Conservation (phyloP, 345 rosid genomes). For the Populus nigra region DNA sequence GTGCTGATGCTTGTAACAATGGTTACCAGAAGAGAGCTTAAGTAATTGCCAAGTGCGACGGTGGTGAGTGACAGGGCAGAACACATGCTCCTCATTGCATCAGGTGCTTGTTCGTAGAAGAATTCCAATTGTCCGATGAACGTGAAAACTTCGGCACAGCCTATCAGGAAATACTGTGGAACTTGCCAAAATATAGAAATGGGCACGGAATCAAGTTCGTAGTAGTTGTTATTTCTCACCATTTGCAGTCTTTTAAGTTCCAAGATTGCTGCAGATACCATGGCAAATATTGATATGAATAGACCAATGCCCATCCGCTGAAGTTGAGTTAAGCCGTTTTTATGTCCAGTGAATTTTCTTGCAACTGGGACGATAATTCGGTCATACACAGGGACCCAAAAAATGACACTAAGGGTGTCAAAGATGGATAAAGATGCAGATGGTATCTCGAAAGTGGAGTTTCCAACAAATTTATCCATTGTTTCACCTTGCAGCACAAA, state of each 20-base stretch:
- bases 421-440: conserved; percentile 37
- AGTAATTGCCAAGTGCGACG: conserved; percentile 32
- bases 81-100: conserved; percentile 53
- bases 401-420: conserved; percentile 40
- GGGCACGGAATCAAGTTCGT: conserved; percentile 21
- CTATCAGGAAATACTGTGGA: conserved; percentile 49
- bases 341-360: conserved; percentile 31
- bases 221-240: conserved; percentile 31
- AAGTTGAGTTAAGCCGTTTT: conserved; percentile 34
- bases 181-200: conserved; percentile 50
- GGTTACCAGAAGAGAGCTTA: conserved; percentile 37
- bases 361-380: conserved; percentile 32
- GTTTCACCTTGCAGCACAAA: conserved; percentile 38
- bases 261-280: conserved; percentile 34
- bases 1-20: conserved; percentile 26
- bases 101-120: conserved; percentile 53
- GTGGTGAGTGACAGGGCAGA: conserved; percentile 39
- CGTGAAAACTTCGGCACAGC: conserved; percentile 51
- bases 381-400: conserved; percentile 45
- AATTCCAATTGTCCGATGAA: conserved; percentile 49
- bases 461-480: conserved; percentile 29
- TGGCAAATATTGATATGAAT: conserved; percentile 37
- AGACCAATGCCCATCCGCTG: conserved; percentile 47
- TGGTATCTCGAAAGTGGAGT: conserved; percentile 29
- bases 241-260: conserved; percentile 30